phyloP scores from a whole-genome alignment of 2,329 filamentous ascomycete genomes.

The Trichoderma sp. region DNA sequence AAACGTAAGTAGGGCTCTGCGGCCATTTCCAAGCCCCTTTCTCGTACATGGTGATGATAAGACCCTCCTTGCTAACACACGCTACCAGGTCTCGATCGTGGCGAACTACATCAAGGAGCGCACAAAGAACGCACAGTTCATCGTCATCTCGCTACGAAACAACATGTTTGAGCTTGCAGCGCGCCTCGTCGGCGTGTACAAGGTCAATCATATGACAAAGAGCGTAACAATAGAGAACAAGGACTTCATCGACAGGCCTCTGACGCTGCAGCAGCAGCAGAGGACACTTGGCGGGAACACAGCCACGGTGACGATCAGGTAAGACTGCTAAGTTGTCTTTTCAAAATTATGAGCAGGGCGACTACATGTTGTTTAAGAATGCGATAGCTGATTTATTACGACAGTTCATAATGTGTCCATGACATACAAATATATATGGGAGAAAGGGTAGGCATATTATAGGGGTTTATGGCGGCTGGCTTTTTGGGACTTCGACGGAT shows the following conservation, averaged over 20 bases:
- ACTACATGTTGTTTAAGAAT: neutral
- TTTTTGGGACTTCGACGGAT: neutral
- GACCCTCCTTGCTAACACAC: neutral
- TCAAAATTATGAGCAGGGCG: neutral
- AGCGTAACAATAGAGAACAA: conserved; percentile 85
- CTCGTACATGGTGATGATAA: conserved; percentile 26
- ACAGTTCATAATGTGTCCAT: conserved; percentile 11
- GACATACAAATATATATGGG: neutral
- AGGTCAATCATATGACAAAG: conserved; percentile 99
- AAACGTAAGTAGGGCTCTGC: conserved; percentile 68
- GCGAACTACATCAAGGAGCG: conserved; percentile 99
- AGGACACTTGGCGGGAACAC: conserved; percentile 30
- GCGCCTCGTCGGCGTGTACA: conserved; percentile 94
- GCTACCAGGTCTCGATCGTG: conserved; percentile 81
- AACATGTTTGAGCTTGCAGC: conserved; percentile 99
- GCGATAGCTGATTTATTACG: neutral
- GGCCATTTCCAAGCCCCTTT: conserved; percentile 8
- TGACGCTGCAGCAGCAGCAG: conserved; percentile 37
- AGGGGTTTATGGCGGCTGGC: neutral
- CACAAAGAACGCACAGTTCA: conserved; percentile 98
- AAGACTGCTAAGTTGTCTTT: conserved; percentile 5
- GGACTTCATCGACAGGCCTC: conserved; percentile 64
- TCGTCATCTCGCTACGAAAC: conserved; percentile 95
- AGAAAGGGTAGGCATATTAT: neutral
- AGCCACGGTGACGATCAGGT: conserved; percentile 41